Conservation (phyloP, 176 grass and related monocot species). For the bread wheat (Triticum aestivum) region DNA sequence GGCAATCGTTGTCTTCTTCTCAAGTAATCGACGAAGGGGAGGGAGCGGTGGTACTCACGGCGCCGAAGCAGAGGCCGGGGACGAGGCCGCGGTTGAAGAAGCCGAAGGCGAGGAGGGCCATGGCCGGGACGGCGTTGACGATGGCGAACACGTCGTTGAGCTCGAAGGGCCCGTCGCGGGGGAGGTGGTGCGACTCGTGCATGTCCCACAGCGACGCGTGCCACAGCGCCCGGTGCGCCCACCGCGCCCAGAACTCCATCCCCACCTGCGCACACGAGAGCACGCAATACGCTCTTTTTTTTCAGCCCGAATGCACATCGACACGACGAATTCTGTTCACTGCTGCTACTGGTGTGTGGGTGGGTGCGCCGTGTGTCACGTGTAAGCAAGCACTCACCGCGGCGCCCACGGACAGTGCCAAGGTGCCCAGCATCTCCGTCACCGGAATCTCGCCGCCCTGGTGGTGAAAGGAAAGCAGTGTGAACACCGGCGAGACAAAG, state of each 20-base stretch:
- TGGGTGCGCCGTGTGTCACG: background rate
- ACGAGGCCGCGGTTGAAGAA: constrained; percentile 79
- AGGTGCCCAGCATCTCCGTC: constrained; percentile 93
- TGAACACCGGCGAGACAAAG: background rate
- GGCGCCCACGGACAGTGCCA: constrained; percentile 84
- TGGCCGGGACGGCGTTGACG: constrained; percentile 83
- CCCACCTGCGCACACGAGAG: background rate
- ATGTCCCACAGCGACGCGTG: constrained; percentile 96
- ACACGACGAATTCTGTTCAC: no score
- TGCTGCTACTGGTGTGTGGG: no score
- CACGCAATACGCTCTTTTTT: background rate
- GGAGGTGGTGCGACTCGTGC: constrained; percentile 96
- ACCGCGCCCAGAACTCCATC: constrained; percentile 98
- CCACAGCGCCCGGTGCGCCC: constrained; percentile 94
- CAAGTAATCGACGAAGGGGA: background rate
- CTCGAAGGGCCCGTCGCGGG: constrained; percentile 88
- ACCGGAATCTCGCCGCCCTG: constrained; percentile 83
- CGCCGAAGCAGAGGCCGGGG: constrained; percentile 93
- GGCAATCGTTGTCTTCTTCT: no score
- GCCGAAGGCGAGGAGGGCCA: constrained; percentile 83
- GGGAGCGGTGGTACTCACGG: constrained; percentile 19
- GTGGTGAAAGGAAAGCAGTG: background rate
- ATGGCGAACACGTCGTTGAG: constrained; percentile 99
- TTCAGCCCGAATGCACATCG: background rate
- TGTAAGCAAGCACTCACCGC: constrained; percentile 46